Evolutionary conservation across 257 asterid genomes (phyloP).

Genomic region (Jasminum sambac): DNA sequence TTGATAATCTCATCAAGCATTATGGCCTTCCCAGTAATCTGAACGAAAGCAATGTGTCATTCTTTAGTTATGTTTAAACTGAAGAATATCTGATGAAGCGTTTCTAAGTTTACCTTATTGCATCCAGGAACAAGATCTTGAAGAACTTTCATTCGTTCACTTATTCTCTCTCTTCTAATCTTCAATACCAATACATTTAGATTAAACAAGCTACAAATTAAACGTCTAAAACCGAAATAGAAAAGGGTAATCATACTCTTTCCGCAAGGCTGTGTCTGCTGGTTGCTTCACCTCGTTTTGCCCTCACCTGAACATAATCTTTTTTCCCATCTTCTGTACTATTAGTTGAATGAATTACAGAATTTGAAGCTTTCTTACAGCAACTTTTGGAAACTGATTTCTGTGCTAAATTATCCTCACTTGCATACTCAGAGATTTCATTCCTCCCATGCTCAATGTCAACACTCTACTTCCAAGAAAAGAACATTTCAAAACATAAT

Average conservation of each 20-base stretch:
- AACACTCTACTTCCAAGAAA: neutral
- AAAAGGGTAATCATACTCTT: constrained; percentile 4
- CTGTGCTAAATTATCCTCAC: neutral
- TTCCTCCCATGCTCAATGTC: neutral
- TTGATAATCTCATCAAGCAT: constrained; percentile 66
- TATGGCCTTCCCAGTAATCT: constrained; percentile 65
- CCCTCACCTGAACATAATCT: neutral
- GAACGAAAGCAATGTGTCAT: neutral
- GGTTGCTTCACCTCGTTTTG: constrained; percentile 10
- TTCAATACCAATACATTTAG: neutral
- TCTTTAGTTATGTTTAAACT: neutral
- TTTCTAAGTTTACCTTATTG: constrained; percentile 10
- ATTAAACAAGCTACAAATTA: neutral
- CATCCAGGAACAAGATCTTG: constrained; percentile 23
- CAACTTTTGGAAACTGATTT: neutral
- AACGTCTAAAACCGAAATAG: neutral
- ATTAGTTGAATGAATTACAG: neutral
- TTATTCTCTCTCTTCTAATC: constrained; percentile 22
- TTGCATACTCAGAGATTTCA: constrained; percentile 3
- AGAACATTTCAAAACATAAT: neutral
- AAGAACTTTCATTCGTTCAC: constrained; percentile 20
- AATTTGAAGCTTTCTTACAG: neutral
- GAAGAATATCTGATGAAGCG: neutral
- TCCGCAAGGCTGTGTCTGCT: constrained; percentile 23
- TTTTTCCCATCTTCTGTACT: constrained; percentile 1